phyloP scores from a whole-genome alignment of 768 basidiomycete species.

The Trametes sanguinea region DNA sequence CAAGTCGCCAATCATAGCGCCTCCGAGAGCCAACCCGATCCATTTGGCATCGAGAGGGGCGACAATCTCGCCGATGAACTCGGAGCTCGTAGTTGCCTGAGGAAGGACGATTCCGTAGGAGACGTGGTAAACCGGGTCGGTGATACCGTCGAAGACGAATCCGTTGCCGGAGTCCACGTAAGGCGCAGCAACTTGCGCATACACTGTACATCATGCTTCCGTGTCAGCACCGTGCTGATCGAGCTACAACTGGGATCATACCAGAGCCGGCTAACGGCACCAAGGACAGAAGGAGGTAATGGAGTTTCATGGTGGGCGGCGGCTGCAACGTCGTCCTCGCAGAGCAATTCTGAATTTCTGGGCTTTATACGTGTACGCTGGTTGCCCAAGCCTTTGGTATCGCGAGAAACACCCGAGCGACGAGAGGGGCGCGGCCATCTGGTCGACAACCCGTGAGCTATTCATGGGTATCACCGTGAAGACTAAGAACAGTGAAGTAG shows the following conservation, averaged over 20 bases:
- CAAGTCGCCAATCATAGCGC: conserved; percentile 56
- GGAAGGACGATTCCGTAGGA: conserved; percentile 56
- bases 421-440: background rate
- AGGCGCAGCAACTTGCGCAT: conserved; percentile 45
- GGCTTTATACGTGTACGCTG: background rate
- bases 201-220: conserved; percentile 31
- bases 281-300: conserved; percentile 34
- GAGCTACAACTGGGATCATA: conserved; percentile 22
- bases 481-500: background rate
- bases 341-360: background rate
- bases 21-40: conserved; percentile 56
- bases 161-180: conserved; percentile 58
- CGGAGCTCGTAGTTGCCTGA: conserved; percentile 45
- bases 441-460: conserved; percentile 14
- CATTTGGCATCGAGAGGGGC: conserved; percentile 56
- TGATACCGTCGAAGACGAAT: conserved; percentile 48
- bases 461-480: conserved; percentile 8
- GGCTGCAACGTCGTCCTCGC: conserved; percentile 2
- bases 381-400: conserved; percentile 1
- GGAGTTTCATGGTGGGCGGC: conserved; percentile 23
- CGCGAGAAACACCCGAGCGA: conserved; percentile 25
- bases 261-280: conserved; percentile 46
- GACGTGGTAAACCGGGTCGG: conserved; percentile 36
- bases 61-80: conserved; percentile 66
- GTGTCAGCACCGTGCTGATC: background rate